Percentiles rank a stretch among this genome's conserved stretches.
These are phyloP conservation scores for Boletellus sp. DNA, from an alignment of 768 basidiomycete species.

Conservation along the genomic window DNA sequence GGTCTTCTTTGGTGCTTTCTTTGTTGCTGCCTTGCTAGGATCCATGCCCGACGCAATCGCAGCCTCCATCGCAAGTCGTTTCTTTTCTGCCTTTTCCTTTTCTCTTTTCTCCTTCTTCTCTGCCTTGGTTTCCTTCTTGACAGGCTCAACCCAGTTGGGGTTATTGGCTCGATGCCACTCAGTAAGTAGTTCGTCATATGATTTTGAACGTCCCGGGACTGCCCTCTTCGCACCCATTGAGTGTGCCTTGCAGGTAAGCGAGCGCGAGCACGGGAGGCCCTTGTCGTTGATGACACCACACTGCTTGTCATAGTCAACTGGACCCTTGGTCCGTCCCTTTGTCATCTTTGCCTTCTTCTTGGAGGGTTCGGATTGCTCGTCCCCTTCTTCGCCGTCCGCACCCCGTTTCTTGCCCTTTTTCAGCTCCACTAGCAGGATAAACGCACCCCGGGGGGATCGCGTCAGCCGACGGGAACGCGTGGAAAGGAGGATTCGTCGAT, in stretches of 20 bases:
- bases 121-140: slow-evolving; percentile 80
- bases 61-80: slow-evolving; percentile 64
- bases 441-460: not conserved
- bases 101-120: slow-evolving; percentile 86
- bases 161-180: slow-evolving; percentile 91
- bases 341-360: slow-evolving; percentile 82
- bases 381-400: slow-evolving; percentile 64
- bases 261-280: slow-evolving; percentile 85
- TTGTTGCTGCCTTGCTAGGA: slow-evolving; percentile 40
- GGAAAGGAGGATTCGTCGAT: slow-evolving; percentile 9
- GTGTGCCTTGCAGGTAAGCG: slow-evolving; percentile 96
- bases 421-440: slow-evolving; percentile 27
- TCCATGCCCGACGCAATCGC: slow-evolving; percentile 61
- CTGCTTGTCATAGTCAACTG: slow-evolving; percentile 86
- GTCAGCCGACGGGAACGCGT: slow-evolving; percentile 3
- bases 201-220: slow-evolving; percentile 78
- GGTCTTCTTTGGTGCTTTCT: slow-evolving; percentile 65
- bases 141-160: slow-evolving; percentile 84
- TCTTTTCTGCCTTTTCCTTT: slow-evolving; percentile 79
- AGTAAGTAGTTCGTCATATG: slow-evolving; percentile 81
- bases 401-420: slow-evolving; percentile 78
- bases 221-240: slow-evolving; percentile 95
- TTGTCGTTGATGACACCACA: slow-evolving; percentile 99
- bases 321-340: slow-evolving; percentile 78
- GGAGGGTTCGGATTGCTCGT: slow-evolving; percentile 60